Evolutionary conservation across 2,329 filamentous ascomycete species (phyloP).

Genomic region (Aspergillus sp.): DNA sequence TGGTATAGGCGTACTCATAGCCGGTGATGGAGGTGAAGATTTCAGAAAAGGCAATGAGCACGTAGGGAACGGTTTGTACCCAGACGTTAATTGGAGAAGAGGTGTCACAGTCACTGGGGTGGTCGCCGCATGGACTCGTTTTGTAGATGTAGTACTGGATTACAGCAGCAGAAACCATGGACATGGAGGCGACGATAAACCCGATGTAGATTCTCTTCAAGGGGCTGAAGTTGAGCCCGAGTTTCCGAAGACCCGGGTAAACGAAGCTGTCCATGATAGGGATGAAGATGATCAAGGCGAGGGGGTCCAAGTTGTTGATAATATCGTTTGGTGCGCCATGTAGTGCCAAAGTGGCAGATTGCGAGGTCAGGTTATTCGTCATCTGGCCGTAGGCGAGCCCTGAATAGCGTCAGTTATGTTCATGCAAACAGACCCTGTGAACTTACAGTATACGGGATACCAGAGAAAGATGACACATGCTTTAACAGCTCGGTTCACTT

Average conservation of each 20-base stretch:
- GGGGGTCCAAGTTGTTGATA: conserved; percentile 54
- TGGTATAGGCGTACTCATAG: conserved; percentile 73
- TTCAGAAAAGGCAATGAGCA: conserved; percentile 56
- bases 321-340: conserved; percentile 56
- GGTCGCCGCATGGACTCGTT: conserved; percentile 58
- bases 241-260: conserved; percentile 50
- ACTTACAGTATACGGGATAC: conserved; percentile 48
- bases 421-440: conserved; percentile 1
- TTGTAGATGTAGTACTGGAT: conserved; percentile 58
- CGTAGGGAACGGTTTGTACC: conserved; percentile 50
- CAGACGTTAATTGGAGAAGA: conserved; percentile 64
- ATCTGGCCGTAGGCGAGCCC: conserved; percentile 54
- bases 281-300: conserved; percentile 55
- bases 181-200: conserved; percentile 48
- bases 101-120: conserved; percentile 50
- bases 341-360: conserved; percentile 54
- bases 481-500: conserved; percentile 66
- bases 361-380: conserved; percentile 55
- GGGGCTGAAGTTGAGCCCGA: conserved; percentile 51
- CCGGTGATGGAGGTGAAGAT: conserved; percentile 60
- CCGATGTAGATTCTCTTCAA: conserved; percentile 54
- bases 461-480: conserved; percentile 68
- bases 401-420: conserved; percentile 16
- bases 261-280: conserved; percentile 54
- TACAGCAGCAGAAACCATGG: conserved; percentile 53